Evolutionary conservation across 2,329 filamentous ascomycete species (phyloP).

Genomic region (Epichloe gansuensis): DNA sequence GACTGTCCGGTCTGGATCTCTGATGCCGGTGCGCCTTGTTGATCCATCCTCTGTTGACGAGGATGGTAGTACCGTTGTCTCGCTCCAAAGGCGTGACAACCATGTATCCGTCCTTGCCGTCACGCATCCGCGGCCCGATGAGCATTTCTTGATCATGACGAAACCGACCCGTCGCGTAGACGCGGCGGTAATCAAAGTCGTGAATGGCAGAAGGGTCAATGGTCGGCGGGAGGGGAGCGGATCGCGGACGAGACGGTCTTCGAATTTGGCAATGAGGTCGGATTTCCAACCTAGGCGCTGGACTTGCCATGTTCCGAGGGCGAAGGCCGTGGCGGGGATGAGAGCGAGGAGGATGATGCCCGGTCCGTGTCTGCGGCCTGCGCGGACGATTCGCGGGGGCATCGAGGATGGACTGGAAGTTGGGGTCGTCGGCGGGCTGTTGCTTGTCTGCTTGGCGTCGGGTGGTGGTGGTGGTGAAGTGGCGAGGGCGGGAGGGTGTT

Average conservation of each 20-base stretch:
- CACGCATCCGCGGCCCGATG: slow-evolving; percentile 76
- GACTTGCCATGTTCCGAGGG: slow-evolving; percentile 89
- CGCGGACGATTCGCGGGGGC: slow-evolving; percentile 70
- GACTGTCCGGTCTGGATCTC: slow-evolving; percentile 47
- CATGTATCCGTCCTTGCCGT: slow-evolving; percentile 82
- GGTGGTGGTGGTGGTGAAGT: background rate
- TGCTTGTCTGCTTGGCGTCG: slow-evolving; percentile 9
- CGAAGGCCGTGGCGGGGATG: slow-evolving; percentile 85
- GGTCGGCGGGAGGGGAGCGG: slow-evolving; percentile 71
- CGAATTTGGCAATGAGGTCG: slow-evolving; percentile 77
- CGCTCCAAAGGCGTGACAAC: slow-evolving; percentile 87
- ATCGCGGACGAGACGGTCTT: slow-evolving; percentile 77
- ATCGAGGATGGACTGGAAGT: slow-evolving; percentile 78
- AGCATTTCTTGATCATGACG: slow-evolving; percentile 94
- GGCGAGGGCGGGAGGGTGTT: background rate
- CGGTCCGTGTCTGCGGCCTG: slow-evolving; percentile 60
- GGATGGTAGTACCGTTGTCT: slow-evolving; percentile 52
- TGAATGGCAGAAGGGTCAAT: slow-evolving; percentile 71
- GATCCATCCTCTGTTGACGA: slow-evolving; percentile 91
- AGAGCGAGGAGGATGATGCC: slow-evolving; percentile 73
- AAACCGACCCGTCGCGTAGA: slow-evolving; percentile 61
- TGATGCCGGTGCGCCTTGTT: slow-evolving; percentile 59
- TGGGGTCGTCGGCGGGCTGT: slow-evolving; percentile 59
- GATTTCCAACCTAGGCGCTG: slow-evolving; percentile 90
- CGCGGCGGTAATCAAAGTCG: slow-evolving; percentile 86